Evolutionary conservation across 805 yeast genomes (phyloP), one percentile per base, ranked within the genome.

Genomic region (Starmerella potacharoeniae): DNA sequence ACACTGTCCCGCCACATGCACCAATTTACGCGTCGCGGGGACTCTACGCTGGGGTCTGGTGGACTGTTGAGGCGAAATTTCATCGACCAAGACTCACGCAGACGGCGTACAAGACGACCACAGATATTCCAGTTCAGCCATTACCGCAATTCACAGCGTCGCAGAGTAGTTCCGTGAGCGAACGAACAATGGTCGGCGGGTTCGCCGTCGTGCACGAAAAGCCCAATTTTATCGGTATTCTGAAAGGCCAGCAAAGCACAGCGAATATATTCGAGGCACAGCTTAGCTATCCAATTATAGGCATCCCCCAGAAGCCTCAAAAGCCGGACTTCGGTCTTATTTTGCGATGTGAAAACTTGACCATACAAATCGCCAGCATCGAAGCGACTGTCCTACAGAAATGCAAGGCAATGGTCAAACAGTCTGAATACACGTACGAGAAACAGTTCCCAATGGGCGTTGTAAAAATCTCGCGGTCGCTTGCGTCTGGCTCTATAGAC

Each of bases 1-100:
- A 57, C 13, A 4, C 17, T 9, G 30, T 55, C 14, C 60, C 60
- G 7, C 55, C 60, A 8, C 49, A 47, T n/a, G 51, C 55, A 8
- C 51, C 51, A 17, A 37, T 57, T 11, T 33, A 8, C n/a, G n/a
- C 11, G 13, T 44, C 48, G 22, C 36, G 31, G 14, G 48, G 36
- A 2, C 11, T 44, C 13, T 44, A 44, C 14, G 48, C 48, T 5
- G 48, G 48, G 16, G 48, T 44, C 29, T 44, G 36, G 48, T 44
- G 48, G 48, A 14, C 48, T 14, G 7, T 44, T 6, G 36, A 7
- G 2, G 48, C 48, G 16, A 44, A 6, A 7, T n/a, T 44, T 6
- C 48, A 44, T 8, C 48, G 48, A 14, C 48, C 48, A 17, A 44
- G n/a, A 16, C 6, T 44, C 34, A 31, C 36, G 6, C 48, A 44